phyloP scores from a whole-genome alignment of 2,329 filamentous ascomycete species.

The Fusarium cyanostomum region DNA sequence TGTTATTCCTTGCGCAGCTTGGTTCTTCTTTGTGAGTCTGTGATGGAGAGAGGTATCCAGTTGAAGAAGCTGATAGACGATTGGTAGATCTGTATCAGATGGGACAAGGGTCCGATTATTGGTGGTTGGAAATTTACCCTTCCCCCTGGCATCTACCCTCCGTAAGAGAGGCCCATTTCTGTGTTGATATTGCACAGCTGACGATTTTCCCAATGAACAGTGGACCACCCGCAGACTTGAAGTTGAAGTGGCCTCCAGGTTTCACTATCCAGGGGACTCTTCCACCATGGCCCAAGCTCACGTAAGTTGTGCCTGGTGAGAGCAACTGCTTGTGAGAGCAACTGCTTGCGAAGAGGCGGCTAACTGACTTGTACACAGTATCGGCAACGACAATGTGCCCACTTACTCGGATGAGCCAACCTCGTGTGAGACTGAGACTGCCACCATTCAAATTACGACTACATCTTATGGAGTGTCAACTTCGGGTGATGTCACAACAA shows the following conservation, averaged over 20 bases:
- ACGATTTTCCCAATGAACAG: not conserved
- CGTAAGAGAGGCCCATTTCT: not conserved
- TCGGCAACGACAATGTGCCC: conserved; percentile 10
- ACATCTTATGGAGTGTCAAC: conserved; percentile 15
- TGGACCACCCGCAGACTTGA: conserved; percentile 9
- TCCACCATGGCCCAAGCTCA: conserved; percentile 20
- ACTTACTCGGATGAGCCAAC: conserved; percentile 9
- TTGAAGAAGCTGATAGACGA: not conserved
- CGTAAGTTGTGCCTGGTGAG: not conserved
- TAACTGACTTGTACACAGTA: not conserved
- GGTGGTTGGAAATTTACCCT: conserved; percentile 7
- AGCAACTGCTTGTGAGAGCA: no score
- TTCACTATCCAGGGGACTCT: conserved; percentile 14
- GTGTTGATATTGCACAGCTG: not conserved
- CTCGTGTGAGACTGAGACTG: conserved; percentile 14
- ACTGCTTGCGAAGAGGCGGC: no score
- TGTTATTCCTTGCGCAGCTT: conserved; percentile 6
- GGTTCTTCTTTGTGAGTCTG: conserved; percentile 21
- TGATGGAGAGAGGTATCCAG: not conserved
- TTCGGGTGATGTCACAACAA: conserved; percentile 6
- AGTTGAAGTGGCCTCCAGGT: conserved; percentile 7
- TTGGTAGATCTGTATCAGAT: conserved; percentile 9
- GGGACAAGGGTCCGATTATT: conserved; percentile 7
- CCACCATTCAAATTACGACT: conserved; percentile 9
- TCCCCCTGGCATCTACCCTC: conserved; percentile 16